A percentile compares a stretch with the other conserved stretches of the same genome.
phyloP scores from a whole-genome alignment of 176 grass and related monocot species.

The Carex myosuroides region DNA sequence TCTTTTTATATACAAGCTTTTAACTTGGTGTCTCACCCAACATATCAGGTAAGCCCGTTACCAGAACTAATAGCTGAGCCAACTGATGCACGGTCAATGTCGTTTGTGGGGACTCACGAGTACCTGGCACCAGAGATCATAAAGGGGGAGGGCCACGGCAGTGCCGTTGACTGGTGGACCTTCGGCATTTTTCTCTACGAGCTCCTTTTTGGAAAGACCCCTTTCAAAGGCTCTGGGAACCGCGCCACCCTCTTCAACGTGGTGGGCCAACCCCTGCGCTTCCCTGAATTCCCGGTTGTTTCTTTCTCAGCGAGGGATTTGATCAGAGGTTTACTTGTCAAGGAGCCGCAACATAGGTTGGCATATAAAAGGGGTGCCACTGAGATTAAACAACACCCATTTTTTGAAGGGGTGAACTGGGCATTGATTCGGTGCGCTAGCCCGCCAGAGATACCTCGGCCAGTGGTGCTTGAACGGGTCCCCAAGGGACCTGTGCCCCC shows the following conservation, averaged over 20 bases:
- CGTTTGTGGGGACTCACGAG: conserved; percentile 87
- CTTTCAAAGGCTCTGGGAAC: conserved; percentile 84
- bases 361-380: conserved; percentile 77
- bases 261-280: conserved; percentile 60
- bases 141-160: conserved; percentile 87
- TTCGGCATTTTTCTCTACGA: conserved; percentile 88
- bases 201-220: conserved; percentile 89
- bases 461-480: conserved; percentile 40
- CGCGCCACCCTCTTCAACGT: conserved; percentile 77
- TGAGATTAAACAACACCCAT: conserved; percentile 82
- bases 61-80: conserved; percentile 88
- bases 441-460: conserved; percentile 72
- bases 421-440: conserved; percentile 80
- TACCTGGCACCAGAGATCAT: conserved; percentile 93
- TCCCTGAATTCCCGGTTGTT: conserved; percentile 65
- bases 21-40: background rate
- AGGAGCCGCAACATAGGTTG: conserved; percentile 67
- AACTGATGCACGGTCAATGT: conserved; percentile 77
- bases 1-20: background rate
- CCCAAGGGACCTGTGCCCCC: conserved; percentile 16
- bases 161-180: conserved; percentile 97
- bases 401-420: conserved; percentile 91
- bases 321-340: conserved; percentile 68
- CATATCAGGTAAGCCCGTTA: conserved; percentile 35
- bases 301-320: conserved; percentile 67